Conservation (phyloP, 1,139 yeast species). For the Dujonia santamariae region DNA sequence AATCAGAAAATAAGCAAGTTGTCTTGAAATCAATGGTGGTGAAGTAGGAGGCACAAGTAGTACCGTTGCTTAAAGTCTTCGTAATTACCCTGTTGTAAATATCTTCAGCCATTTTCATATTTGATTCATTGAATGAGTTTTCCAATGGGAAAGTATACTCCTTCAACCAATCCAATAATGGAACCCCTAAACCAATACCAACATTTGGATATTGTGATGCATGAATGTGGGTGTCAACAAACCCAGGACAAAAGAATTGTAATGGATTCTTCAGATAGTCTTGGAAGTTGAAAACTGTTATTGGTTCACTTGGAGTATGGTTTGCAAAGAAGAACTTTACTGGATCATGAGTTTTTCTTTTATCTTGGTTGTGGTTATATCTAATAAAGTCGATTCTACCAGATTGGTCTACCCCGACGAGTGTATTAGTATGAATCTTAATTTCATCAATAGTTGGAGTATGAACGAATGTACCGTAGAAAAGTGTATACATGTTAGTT, state of each 20-base stretch:
- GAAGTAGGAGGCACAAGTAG: slow-evolving; percentile 89
- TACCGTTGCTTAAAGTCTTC: slow-evolving; percentile 72
- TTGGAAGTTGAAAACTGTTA: slow-evolving; percentile 19
- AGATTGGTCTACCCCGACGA: slow-evolving; percentile 29
- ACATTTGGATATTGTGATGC: slow-evolving; percentile 96
- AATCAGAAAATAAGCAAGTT: slow-evolving; percentile 71
- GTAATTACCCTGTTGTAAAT: slow-evolving; percentile 65
- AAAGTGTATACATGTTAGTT: slow-evolving; percentile 6
- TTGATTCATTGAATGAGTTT: slow-evolving; percentile 30
- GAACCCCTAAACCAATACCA: slow-evolving; percentile 85
- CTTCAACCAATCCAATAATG: slow-evolving; percentile 83
- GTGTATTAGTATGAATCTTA: slow-evolving; percentile 25
- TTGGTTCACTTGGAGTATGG: slow-evolving; percentile 3
- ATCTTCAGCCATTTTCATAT: slow-evolving; percentile 44
- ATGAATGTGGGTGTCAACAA: slow-evolving; percentile 92
- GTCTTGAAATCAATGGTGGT: slow-evolving; percentile 83
- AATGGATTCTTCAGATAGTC: slow-evolving; percentile 27
- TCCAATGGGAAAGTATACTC: slow-evolving; percentile 89
- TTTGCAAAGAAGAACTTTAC: slow-evolving; percentile 4
- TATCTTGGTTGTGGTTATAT: slow-evolving; percentile 9
- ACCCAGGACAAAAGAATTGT: slow-evolving; percentile 83
- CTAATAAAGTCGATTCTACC: slow-evolving; percentile 34
- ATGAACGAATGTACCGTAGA: slow-evolving; percentile 36
- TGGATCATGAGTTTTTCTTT: slow-evolving; percentile 1
- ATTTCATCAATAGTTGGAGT: slow-evolving; percentile 28